Evolutionary conservation across 23 red algal species (phyloP), one percentile per base, ranked within the genome.

Genomic region (Gracilaria domingensis): DNA sequence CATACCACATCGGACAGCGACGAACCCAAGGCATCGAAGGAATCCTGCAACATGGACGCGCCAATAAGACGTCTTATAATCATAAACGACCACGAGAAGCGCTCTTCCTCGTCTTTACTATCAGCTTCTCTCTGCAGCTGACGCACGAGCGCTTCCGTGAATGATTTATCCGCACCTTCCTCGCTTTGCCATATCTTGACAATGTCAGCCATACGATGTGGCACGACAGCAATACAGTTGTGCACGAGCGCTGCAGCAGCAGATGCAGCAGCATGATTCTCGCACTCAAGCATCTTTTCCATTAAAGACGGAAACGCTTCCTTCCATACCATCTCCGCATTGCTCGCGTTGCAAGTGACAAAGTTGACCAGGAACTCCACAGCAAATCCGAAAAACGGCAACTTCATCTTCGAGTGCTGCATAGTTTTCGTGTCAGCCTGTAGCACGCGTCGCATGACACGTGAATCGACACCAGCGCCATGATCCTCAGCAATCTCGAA

Each of bases 301-400:
- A 92, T 83, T 26, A 74, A 23, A 3, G 33, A 39, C 24, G 89
- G 89, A 33, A 92, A 92, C 2, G 79, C 78, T 33, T 57, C 67
- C 45, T 48, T 24, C 89, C 89, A 92, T 7, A 92, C 89, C 79
- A 62, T 18, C 54, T 92, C 89, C 14, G 89, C 89, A 75, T 92
- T 92, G 61, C 36, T 66, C 32, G 65, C 89, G 42, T 92, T 92
- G 56, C 78, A 73, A 20, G 89, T 92, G 18, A 75, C 78, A 74
- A 92, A 92, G 66, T 92, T 92, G 56, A 83, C 78, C 89, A 92
- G 55, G 47, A 92, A 92, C 49, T 92, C 89, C 47, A 92, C 89
- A 12, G 79, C 89, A 84, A 84, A 83, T 8, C 89, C 89, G 26
- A 84, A 92, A 84, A 92, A 92, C 89, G 89, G 89, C 47, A 84